Conservation (phyloP, 139 green algal genomes). For the Chlorella ohadii region DNA sequence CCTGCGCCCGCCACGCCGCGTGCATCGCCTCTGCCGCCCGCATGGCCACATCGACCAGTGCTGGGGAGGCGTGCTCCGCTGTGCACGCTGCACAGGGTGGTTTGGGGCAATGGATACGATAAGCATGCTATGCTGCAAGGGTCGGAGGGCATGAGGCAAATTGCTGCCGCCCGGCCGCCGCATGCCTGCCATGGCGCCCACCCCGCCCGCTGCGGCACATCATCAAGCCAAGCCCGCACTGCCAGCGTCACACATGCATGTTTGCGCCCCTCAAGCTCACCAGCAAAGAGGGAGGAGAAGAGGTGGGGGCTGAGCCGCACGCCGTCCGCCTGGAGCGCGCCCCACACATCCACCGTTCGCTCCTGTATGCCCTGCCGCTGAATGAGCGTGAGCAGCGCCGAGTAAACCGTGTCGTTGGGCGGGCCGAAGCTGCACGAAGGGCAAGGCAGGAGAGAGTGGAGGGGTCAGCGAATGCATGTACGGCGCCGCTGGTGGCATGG, state of each 20-base stretch:
- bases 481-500: no score
- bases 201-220: no score
- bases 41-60: conserved; percentile 44
- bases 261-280: no score
- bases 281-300: conserved; percentile 54
- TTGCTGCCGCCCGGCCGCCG: no score
- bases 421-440: conserved; percentile 12
- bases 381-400: conserved; percentile 20
- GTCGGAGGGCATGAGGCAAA: no score
- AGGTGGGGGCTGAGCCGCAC: conserved; percentile 45
- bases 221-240: no score
- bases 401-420: conserved; percentile 31
- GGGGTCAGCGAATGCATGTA: no score
- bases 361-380: conserved; percentile 30
- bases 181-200: no score
- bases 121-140: no score
- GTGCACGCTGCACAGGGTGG: conserved; percentile 24
- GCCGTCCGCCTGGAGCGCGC: conserved; percentile 35
- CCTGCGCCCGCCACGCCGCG: conserved; percentile 14
- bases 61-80: conserved; percentile 36
- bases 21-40: conserved; percentile 37
- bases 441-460: neutral
- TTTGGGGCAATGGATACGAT: no score
- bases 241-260: no score
- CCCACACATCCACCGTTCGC: conserved; percentile 18